Evolutionary conservation across 2,329 filamentous ascomycete genomes (phyloP), one percentile per base, ranked within the genome.

Genomic region (Venturia pyrina): DNA sequence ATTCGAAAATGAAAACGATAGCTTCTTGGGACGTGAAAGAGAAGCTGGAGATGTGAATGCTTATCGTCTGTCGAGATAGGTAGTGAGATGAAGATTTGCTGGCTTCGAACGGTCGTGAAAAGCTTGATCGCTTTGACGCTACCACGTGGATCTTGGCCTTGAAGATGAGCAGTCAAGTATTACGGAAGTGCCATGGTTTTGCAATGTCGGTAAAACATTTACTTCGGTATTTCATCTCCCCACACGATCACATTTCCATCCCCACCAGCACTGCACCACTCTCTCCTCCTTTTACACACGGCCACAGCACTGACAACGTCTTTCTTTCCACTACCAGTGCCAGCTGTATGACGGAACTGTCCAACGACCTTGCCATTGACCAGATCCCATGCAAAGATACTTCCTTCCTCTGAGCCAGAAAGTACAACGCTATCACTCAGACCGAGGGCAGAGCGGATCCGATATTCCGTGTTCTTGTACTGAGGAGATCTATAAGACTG

Each of bases 351-450:
- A 44, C 74, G 77, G 6, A 96, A 77, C 69, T 80, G 85, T 41
- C 89, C 85, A 66, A 85, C 80, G 63, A 89, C 74, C 65, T 87
- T 84, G 1, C 91, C 93, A 6, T 83, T 88, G 65, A 96, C 75
- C 24, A 96, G 78, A 77, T 97, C 92, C 93, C 93, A 98, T 1
- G 86, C 90, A 79, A 88, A 87, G 8, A 92, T 77, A 71, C 81
- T 81, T 2, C 89, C 89, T 68, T 88, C 80, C 76, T 97, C 93
- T 71, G 92, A 91, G 8, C 93, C 93, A 63, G 86, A 89, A 3
- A 97, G 72, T 1, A 95, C 90, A 62, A 89, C 88, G 67, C 85
- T 87, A 76, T 96, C 93, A 68, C 84, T 87, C 40, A 85, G 82
- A 0, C 90, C 93, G 66, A 97, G 79, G 5, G 90, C 81, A 48